Evolutionary conservation across 2,329 filamentous ascomycete genomes (phyloP).

Genomic region (Myrmaecium sp.): DNA sequence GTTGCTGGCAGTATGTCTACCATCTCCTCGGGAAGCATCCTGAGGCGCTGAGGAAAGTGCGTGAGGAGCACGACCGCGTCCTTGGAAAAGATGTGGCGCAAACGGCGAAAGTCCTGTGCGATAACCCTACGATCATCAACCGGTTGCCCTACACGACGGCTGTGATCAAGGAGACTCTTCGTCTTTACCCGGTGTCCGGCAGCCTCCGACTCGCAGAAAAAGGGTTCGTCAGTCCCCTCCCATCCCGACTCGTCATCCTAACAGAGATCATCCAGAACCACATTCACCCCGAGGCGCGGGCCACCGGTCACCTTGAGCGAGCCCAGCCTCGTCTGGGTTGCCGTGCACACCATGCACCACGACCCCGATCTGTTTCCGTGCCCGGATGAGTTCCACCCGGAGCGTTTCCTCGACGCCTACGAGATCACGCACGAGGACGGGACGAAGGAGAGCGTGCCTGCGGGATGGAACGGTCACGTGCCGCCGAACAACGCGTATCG

Average conservation of each 20-base stretch:
- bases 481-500: slow-evolving; percentile 14
- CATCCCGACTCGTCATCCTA: neutral
- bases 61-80: slow-evolving; percentile 14
- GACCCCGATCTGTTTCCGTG: slow-evolving; percentile 2
- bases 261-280: slow-evolving; percentile 2
- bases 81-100: slow-evolving; percentile 10
- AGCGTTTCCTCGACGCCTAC: slow-evolving; percentile 2
- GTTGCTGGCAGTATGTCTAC: slow-evolving; percentile 14
- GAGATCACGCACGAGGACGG: slow-evolving; percentile 2
- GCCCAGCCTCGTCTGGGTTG: neutral
- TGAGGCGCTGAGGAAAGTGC: slow-evolving; percentile 8
- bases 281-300: slow-evolving; percentile 3
- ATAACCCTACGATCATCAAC: slow-evolving; percentile 13
- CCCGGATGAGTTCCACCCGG: slow-evolving; percentile 3
- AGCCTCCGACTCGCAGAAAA: slow-evolving; percentile 2
- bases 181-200: slow-evolving; percentile 14
- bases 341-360: neutral
- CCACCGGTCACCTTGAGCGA: slow-evolving; percentile 1
- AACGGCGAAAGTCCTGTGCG: slow-evolving; percentile 5
- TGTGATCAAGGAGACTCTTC: slow-evolving; percentile 19
- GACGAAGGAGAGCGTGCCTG: too few relatives aligned
- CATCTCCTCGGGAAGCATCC: slow-evolving; percentile 15
- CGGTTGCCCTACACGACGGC: slow-evolving; percentile 14
- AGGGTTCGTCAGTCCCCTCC: neutral
- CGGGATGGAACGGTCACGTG: too few relatives aligned